Evolutionary conservation across 1,284 basidiomycete genomes (phyloP).

Genomic region (Takashimella koratensis): DNA sequence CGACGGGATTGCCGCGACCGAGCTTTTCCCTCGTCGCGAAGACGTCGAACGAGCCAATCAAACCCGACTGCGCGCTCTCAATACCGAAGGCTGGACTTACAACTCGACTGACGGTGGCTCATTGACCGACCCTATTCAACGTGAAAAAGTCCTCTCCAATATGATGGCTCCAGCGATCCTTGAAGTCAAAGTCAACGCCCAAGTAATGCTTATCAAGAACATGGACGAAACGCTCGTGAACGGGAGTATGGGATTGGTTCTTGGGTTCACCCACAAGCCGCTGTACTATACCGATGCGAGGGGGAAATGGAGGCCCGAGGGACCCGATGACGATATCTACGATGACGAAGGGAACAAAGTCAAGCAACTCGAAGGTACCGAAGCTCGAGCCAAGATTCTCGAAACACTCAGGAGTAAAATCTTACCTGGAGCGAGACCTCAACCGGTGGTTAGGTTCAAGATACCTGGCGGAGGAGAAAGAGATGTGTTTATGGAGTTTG

Average conservation of each 20-base stretch:
- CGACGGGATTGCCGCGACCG: slow-evolving; percentile 74
- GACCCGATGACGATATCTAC: slow-evolving; percentile 15
- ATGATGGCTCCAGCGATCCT: slow-evolving; percentile 66
- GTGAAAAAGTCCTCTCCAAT: slow-evolving; percentile 64
- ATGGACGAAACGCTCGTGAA: slow-evolving; percentile 72
- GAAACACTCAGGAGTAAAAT: slow-evolving; percentile 33
- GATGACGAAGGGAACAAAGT: slow-evolving; percentile 30
- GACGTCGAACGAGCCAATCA: slow-evolving; percentile 74
- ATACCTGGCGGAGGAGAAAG: slow-evolving; percentile 57
- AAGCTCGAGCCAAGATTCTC: slow-evolving; percentile 45
- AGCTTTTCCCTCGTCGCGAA: slow-evolving; percentile 80
- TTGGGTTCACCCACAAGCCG: slow-evolving; percentile 57
- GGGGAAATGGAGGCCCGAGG: slow-evolving; percentile 26
- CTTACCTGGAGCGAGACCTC: slow-evolving; percentile 42
- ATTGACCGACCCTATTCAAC: slow-evolving; percentile 54
- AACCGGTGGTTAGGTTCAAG: slow-evolving; percentile 74
- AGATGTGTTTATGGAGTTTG: slow-evolving; percentile 63
- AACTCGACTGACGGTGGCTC: slow-evolving; percentile 57
- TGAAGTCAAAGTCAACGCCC: slow-evolving; percentile 62
- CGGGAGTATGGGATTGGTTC: slow-evolving; percentile 71
- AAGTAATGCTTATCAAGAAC: slow-evolving; percentile 72
- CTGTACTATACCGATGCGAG: slow-evolving; percentile 26
- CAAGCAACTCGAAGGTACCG: slow-evolving; percentile 39
- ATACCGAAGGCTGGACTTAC: slow-evolving; percentile 53
- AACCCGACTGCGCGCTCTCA: slow-evolving; percentile 55